Conservation (phyloP, 768 basidiomycete genomes). For the Phylloporus scabripes region DNA sequence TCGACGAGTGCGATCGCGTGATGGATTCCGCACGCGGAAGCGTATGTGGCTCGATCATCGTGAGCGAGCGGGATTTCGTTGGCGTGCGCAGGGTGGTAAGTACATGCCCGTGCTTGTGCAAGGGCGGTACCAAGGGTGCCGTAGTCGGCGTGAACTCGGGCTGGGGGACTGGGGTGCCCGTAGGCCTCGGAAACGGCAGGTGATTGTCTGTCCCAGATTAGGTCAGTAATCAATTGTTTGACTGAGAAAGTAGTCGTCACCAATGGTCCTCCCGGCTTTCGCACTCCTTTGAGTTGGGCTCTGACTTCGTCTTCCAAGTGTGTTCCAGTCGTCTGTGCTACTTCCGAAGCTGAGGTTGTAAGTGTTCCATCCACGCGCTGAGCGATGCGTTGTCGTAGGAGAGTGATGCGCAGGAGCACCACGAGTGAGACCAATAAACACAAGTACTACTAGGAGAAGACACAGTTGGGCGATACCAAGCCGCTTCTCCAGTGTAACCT, state of each 20-base stretch:
- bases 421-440: conserved; percentile 84
- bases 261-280: conserved; percentile 11
- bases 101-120: conserved; percentile 8
- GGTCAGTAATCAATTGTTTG: not conserved
- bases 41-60: conserved; percentile 21
- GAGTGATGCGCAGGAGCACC: conserved; percentile 42
- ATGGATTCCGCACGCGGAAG: conserved; percentile 18
- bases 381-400: conserved; percentile 9
- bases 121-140: not conserved
- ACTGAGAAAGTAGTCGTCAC: conserved; percentile 3
- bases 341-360: conserved; percentile 53
- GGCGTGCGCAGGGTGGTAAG: conserved; percentile 17
- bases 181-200: not conserved
- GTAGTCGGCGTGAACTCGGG: not conserved
- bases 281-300: conserved; percentile 23
- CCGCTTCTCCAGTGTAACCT: conserved; percentile 87
- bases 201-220: not conserved
- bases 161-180: not conserved
- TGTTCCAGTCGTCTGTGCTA: conserved; percentile 37
- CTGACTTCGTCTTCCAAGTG: conserved; percentile 24
- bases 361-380: conserved; percentile 50
- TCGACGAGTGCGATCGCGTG: conserved; percentile 18
- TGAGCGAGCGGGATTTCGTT: conserved; percentile 13
- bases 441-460: conserved; percentile 72
- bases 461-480: conserved; percentile 85